Base-by-base conservation (phyloP, 352 stramenopile genomes). In the Pythium inflatum region DNA sequence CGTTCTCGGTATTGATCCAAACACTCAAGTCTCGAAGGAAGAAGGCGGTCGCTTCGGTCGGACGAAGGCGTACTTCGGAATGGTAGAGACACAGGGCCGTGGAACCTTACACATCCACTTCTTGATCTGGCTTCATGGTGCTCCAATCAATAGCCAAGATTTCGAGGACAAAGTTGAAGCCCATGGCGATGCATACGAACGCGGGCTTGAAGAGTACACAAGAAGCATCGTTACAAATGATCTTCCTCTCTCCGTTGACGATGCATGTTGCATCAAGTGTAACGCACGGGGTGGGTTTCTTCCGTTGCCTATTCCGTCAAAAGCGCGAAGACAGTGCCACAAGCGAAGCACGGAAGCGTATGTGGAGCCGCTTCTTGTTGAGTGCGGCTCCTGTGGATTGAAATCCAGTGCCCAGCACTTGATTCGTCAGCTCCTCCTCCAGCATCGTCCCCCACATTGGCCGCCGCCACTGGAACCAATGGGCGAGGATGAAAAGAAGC, bases 101-200 rank as follows among this genome's bases (percentile, higher is more conserved):
- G 54, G 54, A 1, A 65, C 53, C n/a, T 41, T 71, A n/a, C 54
- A 65, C 34, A 65, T 71, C 25, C 54, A 71, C 25, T 65, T 71
- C 31, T 33, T 71, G 2, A 46, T 65, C 5, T 71, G 54, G 63
- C 27, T 71, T 14, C 7, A n/a, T 5, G 18, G 51, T 46, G 51
- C 51, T 22, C 51, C 51, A 18, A 20, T 36, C 18, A 59, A 59
- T 30, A 46, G 24, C 22, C 28, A 9, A 16, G 31, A 41, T 45
- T 59, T 43, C 22, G 51, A 59, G 8, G 30, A 9, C 3, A 59
- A 24, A 12, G 12, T 56, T 11, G 49, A 2, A 0, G 18, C 12
- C 14, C 12, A 56, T 11, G 1, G 16, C 4, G 8, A 36, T 5
- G 2, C 25, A 22, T 56, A 33, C n/a, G 12, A 6, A 6, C 12